Conservation (phyloP, 768 basidiomycete species). For the Pleurotus ostreatus region DNA sequence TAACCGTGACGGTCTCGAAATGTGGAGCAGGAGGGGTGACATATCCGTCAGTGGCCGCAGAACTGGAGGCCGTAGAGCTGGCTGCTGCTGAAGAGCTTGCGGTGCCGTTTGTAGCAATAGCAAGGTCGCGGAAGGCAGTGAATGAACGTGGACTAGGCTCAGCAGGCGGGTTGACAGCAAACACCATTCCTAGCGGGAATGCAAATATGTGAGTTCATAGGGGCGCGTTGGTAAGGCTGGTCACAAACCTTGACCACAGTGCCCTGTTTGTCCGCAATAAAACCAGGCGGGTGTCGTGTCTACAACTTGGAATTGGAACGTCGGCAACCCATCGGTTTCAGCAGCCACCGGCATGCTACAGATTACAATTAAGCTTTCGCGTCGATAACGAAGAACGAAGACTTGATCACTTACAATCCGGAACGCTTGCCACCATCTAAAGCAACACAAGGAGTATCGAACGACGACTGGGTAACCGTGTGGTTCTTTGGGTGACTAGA, state of each 20-base stretch:
- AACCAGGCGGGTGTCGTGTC: constrained; percentile 52
- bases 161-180: constrained; percentile 56
- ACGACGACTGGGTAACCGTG: constrained; percentile 42
- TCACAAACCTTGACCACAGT: constrained; percentile 50
- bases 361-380: background rate
- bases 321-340: constrained; percentile 33
- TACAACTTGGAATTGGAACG: constrained; percentile 33
- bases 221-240: no score
- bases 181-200: constrained; percentile 50
- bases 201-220: background rate
- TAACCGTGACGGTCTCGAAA: constrained; percentile 35
- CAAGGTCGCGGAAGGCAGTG: constrained; percentile 43
- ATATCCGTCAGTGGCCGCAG: constrained; percentile 17
- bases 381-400: background rate
- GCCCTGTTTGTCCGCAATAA: constrained; percentile 48
- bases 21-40: constrained; percentile 29
- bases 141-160: constrained; percentile 36
- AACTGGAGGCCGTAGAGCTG: constrained; percentile 11
- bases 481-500: constrained; percentile 45
- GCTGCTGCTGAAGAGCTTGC: constrained; percentile 6
- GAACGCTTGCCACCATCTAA: constrained; percentile 26
- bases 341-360: constrained; percentile 35
- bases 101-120: constrained; percentile 31
- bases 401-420: constrained; percentile 29
- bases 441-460: constrained; percentile 33